Percentiles rank a stretch among this genome's conserved stretches.
These are phyloP conservation scores for Saccharomyces hybrid DNA, from an alignment of 1,139 yeast species.

Conservation along the genomic window DNA sequence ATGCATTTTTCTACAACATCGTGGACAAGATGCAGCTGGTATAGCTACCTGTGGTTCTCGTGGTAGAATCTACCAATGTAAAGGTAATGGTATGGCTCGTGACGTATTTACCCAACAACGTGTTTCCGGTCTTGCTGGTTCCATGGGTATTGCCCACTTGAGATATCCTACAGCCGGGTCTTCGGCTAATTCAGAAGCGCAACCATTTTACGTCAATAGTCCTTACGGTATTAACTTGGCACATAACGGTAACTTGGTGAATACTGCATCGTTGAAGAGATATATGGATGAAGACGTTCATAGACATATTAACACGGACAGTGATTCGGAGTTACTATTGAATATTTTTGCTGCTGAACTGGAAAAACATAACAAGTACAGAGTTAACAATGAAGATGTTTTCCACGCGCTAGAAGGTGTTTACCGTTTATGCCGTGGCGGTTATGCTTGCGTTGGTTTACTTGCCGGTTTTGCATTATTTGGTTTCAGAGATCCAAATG, in stretches of 20 bases:
- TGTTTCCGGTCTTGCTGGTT: constrained; percentile 74
- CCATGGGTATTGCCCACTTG: constrained; percentile 91
- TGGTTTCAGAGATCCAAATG: constrained; percentile 96
- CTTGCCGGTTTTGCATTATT: constrained; percentile 92
- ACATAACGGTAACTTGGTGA: constrained; percentile 93
- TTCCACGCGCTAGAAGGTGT: constrained; percentile 82
- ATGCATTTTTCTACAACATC: constrained; percentile 85
- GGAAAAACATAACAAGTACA: constrained; percentile 83
- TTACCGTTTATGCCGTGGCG: constrained; percentile 76
- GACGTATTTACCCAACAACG: constrained; percentile 87
- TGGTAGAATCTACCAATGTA: constrained; percentile 92
- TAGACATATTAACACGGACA: constrained; percentile 94
- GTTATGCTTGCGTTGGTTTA: constrained; percentile 92
- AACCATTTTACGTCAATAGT: constrained; percentile 94
- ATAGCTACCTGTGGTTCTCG: constrained; percentile 91
- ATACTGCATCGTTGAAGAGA: constrained; percentile 65
- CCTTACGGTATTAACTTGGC: constrained; percentile 89
- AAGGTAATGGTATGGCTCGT: constrained; percentile 98
- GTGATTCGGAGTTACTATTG: constrained; percentile 83
- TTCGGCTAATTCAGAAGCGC: constrained; percentile 93
- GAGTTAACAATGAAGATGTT: constrained; percentile 86
- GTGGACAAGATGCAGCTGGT: constrained; percentile 99
- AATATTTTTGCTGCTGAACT: constrained; percentile 88
- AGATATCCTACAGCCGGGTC: constrained; percentile 99
- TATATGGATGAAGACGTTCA: constrained; percentile 90